These are phyloP conservation scores for Candida ortonii DNA, from an alignment of 805 yeast species.

Conservation along the genomic window DNA sequence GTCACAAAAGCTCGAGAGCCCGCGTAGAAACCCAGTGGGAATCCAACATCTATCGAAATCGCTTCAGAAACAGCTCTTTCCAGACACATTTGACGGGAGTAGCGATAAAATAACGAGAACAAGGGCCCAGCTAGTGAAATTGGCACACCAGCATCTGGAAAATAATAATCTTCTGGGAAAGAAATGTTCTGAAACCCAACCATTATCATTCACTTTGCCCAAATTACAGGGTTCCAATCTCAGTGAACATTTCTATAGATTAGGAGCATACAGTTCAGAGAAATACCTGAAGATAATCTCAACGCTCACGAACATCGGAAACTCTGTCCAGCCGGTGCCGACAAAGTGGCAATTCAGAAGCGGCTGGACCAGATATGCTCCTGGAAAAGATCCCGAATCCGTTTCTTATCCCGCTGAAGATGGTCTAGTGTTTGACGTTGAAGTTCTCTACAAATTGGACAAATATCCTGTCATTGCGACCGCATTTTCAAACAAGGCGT, in stretches of 20 bases:
- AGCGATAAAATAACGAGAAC: constrained; percentile 27
- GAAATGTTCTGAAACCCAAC: constrained; percentile 57
- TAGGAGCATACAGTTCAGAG: constrained; percentile 58
- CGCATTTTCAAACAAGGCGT: constrained; percentile 71
- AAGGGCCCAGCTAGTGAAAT: constrained; percentile 38
- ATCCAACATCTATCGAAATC: constrained; percentile 68
- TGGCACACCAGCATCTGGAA: constrained; percentile 59
- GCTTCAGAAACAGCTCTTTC: constrained; percentile 63
- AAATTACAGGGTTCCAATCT: constrained; percentile 64
- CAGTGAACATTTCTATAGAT: constrained; percentile 79
- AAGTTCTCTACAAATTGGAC: constrained; percentile 73
- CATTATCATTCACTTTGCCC: constrained; percentile 65
- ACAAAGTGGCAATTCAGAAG: constrained; percentile 51
- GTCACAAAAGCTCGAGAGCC: constrained; percentile 37
- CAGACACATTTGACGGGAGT: constrained; percentile 25
- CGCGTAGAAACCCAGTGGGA: constrained; percentile 72
- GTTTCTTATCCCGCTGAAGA: constrained; percentile 73
- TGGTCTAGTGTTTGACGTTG: constrained; percentile 83
- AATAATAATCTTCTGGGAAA: constrained; percentile 73
- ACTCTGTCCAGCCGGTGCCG: constrained; percentile 40
- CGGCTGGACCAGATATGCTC: constrained; percentile 81
- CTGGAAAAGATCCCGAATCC: constrained; percentile 47
- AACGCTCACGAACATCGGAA: constrained; percentile 37
- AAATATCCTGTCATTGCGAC: constrained; percentile 77
- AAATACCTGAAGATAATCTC: constrained; percentile 58